Conservation (phyloP, 176 grass and related monocot genomes). For the Leersia perrieri region DNA sequence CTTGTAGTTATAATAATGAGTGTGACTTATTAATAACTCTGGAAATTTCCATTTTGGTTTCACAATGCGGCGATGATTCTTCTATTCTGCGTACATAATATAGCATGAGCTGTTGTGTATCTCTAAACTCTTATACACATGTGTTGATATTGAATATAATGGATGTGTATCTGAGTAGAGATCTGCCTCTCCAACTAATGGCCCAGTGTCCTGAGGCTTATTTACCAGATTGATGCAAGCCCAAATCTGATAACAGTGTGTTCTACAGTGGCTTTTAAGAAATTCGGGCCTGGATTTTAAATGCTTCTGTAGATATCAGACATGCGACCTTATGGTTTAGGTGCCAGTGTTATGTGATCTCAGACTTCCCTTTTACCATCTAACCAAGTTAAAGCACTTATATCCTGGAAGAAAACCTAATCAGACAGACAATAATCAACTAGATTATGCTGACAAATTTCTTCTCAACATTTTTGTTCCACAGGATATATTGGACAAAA, state of each 20-base stretch:
- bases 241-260: no score
- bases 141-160: no score
- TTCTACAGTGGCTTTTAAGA: no score
- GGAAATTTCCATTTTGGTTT: background rate
- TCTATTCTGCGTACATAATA: no score
- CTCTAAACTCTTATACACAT: no score
- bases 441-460: background rate
- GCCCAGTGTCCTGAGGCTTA: no score
- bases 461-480: slow-evolving; percentile 26
- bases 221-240: no score
- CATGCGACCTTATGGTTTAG: background rate
- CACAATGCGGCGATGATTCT: background rate
- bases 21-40: slow-evolving; percentile 5
- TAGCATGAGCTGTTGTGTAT: no score
- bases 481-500: slow-evolving; percentile 94
- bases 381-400: slow-evolving; percentile 8
- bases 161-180: no score
- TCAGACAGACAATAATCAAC: background rate
- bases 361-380: background rate
- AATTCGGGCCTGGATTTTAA: no score
- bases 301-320: background rate
- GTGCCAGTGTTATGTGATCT: background rate
- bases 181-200: no score
- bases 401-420: slow-evolving; percentile 21
- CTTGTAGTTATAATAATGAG: background rate